Evolutionary conservation across 208 protist species (phyloP), one percentile per base, ranked within the genome.

Genomic region (Naegleria lovaniensis): DNA sequence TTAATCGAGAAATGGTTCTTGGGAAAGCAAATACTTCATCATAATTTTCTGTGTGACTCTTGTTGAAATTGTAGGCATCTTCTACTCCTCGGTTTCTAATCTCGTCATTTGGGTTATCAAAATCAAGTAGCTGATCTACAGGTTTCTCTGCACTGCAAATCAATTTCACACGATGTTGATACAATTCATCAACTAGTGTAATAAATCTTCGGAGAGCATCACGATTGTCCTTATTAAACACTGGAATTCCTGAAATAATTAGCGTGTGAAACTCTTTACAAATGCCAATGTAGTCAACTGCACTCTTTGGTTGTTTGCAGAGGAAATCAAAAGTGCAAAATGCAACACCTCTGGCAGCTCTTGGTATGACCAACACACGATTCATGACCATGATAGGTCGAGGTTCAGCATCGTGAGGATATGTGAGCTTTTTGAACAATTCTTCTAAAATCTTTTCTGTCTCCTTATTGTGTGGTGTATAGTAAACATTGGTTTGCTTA

Each of bases 381-480:
- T 92, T 92, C 22, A 75, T 86, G 25, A 83, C 89, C 13, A 48
- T 88, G 36, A 92, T 41, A 7, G 22, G 36, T 48, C 85, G 5
- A 40, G 90, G 86, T 83, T 91, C 76, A 22, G 55, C 9, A n/a
- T 91, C 33, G 25, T 40, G 6, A 9, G 84, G 84, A 33, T 92
- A 36, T n/a, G n/a, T 91, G 15, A 90, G 90, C 22, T 59, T 92
- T 33, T 85, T 79, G 29, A 87, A 89, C 33, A 92, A 91, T 97
- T 96, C 91, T 95, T 96, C 67, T 97, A 93, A 25, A 96, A 93
- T 33, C 95, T 84, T 67, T 97, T 92, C 52, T 98, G 95, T 88
- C 93, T 94, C 22, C 52, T 40, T 0, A 94, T 55, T 86, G 33
- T 11, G 39, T 16, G 43, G 40, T 22, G 22, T 40, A 6, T 87